A percentile compares a stretch with the other conserved stretches of the same genome.
Conservation (phyloP, 805 yeast genomes). For the Kluyveromyces wickerhamii region DNA sequence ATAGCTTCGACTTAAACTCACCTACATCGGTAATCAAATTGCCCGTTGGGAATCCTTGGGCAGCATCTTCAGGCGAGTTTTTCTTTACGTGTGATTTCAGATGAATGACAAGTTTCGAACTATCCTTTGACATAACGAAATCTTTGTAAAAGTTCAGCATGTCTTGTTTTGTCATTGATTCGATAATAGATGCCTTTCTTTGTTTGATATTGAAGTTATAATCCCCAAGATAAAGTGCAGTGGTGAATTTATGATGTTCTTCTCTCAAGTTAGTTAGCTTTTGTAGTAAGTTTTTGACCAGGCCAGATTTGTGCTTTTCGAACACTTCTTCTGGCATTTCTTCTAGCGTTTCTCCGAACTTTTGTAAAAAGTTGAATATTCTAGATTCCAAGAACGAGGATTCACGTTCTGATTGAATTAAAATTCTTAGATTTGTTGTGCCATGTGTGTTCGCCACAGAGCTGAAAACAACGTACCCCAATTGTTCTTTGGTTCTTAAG, state of each 20-base stretch:
- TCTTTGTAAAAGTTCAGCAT: slow-evolving; percentile 46
- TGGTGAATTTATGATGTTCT: slow-evolving; percentile 61
- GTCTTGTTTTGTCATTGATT: slow-evolving; percentile 46
- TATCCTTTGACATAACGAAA: slow-evolving; percentile 31
- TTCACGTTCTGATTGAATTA: slow-evolving; percentile 78
- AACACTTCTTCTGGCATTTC: slow-evolving; percentile 58
- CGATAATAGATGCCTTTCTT: slow-evolving; percentile 49
- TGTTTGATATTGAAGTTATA: slow-evolving; percentile 63
- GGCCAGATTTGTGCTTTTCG: slow-evolving; percentile 57
- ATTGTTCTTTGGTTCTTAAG: slow-evolving; percentile 86
- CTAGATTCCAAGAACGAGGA: slow-evolving; percentile 69
- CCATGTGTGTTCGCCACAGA: slow-evolving; percentile 64
- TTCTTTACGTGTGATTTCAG: slow-evolving; percentile 42
- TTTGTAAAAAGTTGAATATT: slow-evolving; percentile 55
- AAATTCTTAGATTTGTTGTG: slow-evolving; percentile 47
- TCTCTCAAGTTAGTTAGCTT: slow-evolving; percentile 72
- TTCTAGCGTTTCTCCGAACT: slow-evolving; percentile 39
- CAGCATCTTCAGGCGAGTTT: slow-evolving; percentile 18
- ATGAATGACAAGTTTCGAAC: slow-evolving; percentile 48
- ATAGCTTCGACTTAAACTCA: slow-evolving; percentile 47
- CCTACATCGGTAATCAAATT: slow-evolving; percentile 37
- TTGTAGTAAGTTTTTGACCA: slow-evolving; percentile 56
- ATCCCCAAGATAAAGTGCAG: slow-evolving; percentile 62
- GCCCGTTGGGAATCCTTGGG: slow-evolving; percentile 42
- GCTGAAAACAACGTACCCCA: slow-evolving; percentile 89